Evolutionary conservation across 2,329 filamentous ascomycete genomes (phyloP).

Genomic region (Pseudocercospora crystallina): DNA sequence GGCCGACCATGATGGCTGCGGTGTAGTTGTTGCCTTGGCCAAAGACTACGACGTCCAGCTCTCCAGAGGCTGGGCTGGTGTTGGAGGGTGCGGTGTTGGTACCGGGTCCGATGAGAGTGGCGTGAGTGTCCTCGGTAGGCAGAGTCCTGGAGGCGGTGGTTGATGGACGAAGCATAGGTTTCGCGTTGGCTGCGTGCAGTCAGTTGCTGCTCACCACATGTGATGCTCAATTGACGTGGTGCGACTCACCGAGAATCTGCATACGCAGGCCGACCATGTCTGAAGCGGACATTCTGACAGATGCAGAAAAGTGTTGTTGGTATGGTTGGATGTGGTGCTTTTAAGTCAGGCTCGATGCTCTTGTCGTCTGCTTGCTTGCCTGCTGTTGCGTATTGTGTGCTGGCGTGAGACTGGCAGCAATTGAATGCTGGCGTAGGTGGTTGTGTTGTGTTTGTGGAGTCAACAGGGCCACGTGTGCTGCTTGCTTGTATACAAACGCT

Average conservation of each 20-base stretch:
- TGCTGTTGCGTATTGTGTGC: too few species aligned
- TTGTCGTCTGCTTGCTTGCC: too few species aligned
- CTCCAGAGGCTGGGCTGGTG: background rate
- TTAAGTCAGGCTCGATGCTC: background rate
- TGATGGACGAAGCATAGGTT: conserved; percentile 18
- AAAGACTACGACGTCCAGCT: conserved; percentile 26
- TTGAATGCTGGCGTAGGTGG: too few species aligned
- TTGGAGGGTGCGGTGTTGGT: background rate
- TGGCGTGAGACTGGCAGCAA: too few species aligned
- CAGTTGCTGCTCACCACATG: conserved; percentile 1
- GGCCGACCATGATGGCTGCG: conserved; percentile 22
- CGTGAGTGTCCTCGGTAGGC: conserved; percentile 7
- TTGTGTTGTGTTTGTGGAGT: too few species aligned
- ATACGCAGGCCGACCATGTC: conserved; percentile 19
- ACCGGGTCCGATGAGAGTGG: conserved; percentile 1
- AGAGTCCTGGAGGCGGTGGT: background rate
- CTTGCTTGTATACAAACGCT: too few species aligned
- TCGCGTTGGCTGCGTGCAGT: conserved; percentile 22
- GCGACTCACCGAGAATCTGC: conserved; percentile 21
- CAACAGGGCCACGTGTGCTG: too few species aligned
- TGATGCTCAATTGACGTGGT: background rate
- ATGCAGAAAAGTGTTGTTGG: background rate
- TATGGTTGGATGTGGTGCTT: background rate
- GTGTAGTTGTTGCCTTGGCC: conserved; percentile 17
- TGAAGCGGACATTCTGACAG: conserved; percentile 14